phyloP scores from a whole-genome alignment of 2,329 filamentous ascomycete genomes.

The Pestalotiopsis sp. region DNA sequence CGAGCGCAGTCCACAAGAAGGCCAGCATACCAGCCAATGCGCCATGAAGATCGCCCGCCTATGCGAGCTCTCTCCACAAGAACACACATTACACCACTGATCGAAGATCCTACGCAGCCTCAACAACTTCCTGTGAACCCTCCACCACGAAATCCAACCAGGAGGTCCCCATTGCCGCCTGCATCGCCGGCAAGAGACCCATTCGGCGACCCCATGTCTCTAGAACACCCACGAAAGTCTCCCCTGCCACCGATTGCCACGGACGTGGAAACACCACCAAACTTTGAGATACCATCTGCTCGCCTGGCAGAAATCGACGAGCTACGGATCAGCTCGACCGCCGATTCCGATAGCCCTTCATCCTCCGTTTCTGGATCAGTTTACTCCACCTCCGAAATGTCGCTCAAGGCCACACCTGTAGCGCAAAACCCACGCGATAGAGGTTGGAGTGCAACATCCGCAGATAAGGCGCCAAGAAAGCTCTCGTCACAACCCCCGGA shows the following conservation, averaged over 20 bases:
- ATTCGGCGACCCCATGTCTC: not conserved
- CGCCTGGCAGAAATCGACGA: conserved; percentile 27
- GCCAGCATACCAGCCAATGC: not conserved
- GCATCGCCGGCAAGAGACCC: conserved; percentile 6
- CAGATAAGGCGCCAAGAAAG: conserved; percentile 30
- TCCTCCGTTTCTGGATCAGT: conserved; percentile 27
- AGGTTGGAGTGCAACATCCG: conserved; percentile 4
- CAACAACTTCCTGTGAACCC: conserved; percentile 22
- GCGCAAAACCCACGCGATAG: conserved; percentile 23
- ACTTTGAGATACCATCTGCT: conserved; percentile 21
- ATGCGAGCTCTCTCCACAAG: conserved; percentile 16
- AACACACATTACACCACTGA: conserved; percentile 10
- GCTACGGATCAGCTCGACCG: conserved; percentile 21
- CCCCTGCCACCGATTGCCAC: conserved; percentile 21
- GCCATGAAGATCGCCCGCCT: conserved; percentile 11
- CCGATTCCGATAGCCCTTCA: conserved; percentile 24
- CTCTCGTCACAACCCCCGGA: conserved; percentile 40
- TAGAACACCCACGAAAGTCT: conserved; percentile 8
- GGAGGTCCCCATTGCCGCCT: conserved; percentile 21
- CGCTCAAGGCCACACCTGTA: conserved; percentile 28
- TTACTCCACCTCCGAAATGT: conserved; percentile 29
- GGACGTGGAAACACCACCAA: conserved; percentile 21
- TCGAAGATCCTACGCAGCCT: conserved; percentile 5
- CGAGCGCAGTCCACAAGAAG: conserved; percentile 13
- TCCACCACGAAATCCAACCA: conserved; percentile 19